These are phyloP conservation scores for Aspergillus sparsus DNA, from an alignment of 495 filamentous ascomycete species.

Conservation along the genomic window DNA sequence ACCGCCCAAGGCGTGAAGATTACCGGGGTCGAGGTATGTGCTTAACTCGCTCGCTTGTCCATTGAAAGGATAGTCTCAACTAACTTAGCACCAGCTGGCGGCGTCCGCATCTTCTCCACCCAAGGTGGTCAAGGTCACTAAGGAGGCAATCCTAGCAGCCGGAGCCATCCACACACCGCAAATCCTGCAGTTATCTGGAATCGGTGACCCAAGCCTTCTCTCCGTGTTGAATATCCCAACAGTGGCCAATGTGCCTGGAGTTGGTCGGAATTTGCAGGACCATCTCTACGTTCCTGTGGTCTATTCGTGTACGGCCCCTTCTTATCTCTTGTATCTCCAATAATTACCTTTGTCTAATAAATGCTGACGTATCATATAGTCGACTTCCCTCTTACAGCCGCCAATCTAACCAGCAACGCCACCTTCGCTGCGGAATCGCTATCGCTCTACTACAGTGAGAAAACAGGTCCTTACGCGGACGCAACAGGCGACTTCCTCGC, in stretches of 20 bases:
- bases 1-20: neutral
- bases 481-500: conserved; percentile 12
- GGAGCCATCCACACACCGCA: conserved; percentile 7
- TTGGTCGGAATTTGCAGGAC: conserved; percentile 9
- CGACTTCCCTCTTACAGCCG: conserved; percentile 5
- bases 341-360: too few relatives aligned
- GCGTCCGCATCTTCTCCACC: neutral
- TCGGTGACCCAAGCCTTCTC: neutral
- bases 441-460: neutral
- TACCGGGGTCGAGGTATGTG: conserved; percentile 12
- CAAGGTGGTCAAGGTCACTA: neutral
- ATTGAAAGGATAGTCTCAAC: neutral
- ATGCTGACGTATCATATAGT: neutral
- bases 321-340: too few relatives aligned
- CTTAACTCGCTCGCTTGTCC: neutral
- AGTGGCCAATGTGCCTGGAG: conserved; percentile 5
- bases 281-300: conserved; percentile 6
- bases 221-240: conserved; percentile 3
- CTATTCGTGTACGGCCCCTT: conserved; percentile 5
- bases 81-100: neutral
- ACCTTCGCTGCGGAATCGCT: conserved; percentile 8
- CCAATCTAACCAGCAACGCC: conserved; percentile 6
- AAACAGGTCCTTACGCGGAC: conserved; percentile 12
- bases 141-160: conserved; percentile 5
- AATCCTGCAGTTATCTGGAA: conserved; percentile 7